Evolutionary conservation across 352 stramenopile species (phyloP), one percentile per base, ranked within the genome.

Genomic region (Phytophthora constricta): DNA sequence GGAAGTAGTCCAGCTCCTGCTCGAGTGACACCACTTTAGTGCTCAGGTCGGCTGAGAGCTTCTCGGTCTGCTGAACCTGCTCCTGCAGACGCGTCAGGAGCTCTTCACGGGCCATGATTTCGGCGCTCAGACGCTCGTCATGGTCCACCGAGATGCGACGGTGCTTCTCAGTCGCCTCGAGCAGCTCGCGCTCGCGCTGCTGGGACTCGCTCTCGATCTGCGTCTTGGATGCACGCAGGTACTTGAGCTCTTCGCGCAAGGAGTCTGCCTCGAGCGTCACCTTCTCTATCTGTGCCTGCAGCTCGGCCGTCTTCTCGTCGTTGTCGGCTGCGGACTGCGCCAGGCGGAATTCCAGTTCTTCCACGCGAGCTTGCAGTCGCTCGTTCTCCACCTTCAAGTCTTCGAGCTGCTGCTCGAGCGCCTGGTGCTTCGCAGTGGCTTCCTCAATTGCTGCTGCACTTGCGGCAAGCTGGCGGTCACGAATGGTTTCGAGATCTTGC

Each of bases 1-100:
- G 86, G 72, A 91, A 95, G 66, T 92, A 92, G 54, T 91, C 83
- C 58, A 92, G 90, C 68, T 94, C 86, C 55, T 89, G 77, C 66
- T 91, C 70, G 10, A 94, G 73, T 48, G 77, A 57, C 25, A 82
- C 70, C 51, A 76, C 71, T 39, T 80, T 63, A 26, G 75, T 66
- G 31, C 80, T 67, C 42, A 72, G 60, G 10, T 82, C 75, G 7
- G 66, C 72, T 7, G 68, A 76, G 27, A 76, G 34, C 14, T 64
- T 72, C 42, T 76, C 62, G 4, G 68, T 72, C 48, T 82, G 65
- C 16, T 77, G 58, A 23, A 66, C 51, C 28, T 87, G 68, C 14
- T 80, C 62, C 28, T 82, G 76, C 16, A 82, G 72, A 22, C 73
- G 77, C 27, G 63, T 74, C 14, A 70, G 68, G 37, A 85, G 67